phyloP scores from a whole-genome alignment of 2,329 filamentous ascomycete species.

The Cladosporium sp. region DNA sequence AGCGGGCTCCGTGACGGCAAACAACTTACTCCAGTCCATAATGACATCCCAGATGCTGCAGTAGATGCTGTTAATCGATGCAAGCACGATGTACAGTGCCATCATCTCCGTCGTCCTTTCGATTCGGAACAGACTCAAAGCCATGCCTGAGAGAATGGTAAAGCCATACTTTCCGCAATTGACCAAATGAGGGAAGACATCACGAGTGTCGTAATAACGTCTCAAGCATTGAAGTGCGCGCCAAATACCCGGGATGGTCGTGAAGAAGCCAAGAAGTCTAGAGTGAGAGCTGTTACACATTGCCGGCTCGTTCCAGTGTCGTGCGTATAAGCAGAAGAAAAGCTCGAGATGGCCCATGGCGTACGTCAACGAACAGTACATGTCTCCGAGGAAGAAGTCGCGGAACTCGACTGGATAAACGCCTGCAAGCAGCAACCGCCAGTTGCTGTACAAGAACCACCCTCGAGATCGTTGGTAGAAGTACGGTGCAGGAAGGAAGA shows the following conservation, averaged over 20 bases:
- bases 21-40: slow-evolving; percentile 75
- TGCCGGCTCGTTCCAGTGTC: slow-evolving; percentile 67
- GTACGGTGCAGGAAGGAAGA: slow-evolving; percentile 76
- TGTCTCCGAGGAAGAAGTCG: slow-evolving; percentile 96
- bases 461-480: slow-evolving; percentile 74
- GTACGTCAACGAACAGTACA: slow-evolving; percentile 95
- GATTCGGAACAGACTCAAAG: slow-evolving; percentile 81
- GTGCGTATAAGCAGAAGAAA: slow-evolving; percentile 92
- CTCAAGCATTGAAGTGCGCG: slow-evolving; percentile 86
- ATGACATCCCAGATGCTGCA: slow-evolving; percentile 88
- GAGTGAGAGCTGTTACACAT: slow-evolving; percentile 87
- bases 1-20: background rate
- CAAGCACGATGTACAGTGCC: slow-evolving; percentile 76
- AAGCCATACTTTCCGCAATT: slow-evolving; percentile 91
- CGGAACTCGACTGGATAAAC: slow-evolving; percentile 93
- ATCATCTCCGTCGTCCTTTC: slow-evolving; percentile 56
- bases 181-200: slow-evolving; percentile 86
- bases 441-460: slow-evolving; percentile 93
- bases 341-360: slow-evolving; percentile 83
- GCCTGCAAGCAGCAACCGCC: slow-evolving; percentile 80
- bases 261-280: slow-evolving; percentile 80
- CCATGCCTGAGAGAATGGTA: slow-evolving; percentile 77
- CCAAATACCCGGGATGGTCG: slow-evolving; percentile 81
- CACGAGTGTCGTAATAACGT: slow-evolving; percentile 82
- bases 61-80: slow-evolving; percentile 80